Evolutionary conservation across 768 basidiomycete genomes (phyloP), one percentile per base, ranked within the genome.

Genomic region (Inosperma sp.): DNA sequence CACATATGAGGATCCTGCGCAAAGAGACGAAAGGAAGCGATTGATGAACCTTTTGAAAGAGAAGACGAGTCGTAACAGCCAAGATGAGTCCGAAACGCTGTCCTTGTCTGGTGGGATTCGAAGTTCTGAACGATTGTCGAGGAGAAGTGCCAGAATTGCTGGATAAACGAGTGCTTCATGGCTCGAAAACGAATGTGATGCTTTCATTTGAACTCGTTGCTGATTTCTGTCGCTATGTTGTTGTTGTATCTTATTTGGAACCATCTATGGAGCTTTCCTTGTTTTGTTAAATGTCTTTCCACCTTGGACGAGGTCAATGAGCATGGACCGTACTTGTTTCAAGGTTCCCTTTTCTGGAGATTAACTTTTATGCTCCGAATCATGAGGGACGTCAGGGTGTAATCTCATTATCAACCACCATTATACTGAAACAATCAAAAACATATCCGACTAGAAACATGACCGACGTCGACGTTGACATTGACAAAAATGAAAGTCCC

Each of bases 1-100:
- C 7, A 73, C 71, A 51, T 88, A 87, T 55, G 83, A 84, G 60
- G 85, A 88, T 64, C 83, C 84, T 2, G 77, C 66, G 17, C 81
- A 86, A 67, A 64, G 68, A 33, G 78, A 77, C 41, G 83, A 84
- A 64, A 77, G 77, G 64, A 68, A 73, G 53, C 70, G 77, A 61
- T 59, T 87, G 56, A 73, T 84, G 76, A 72, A 65, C 48, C 63
- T 88, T 58, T 59, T 86, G 37, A 74, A 69, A 56, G 68, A 48
- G 17, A 64, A 64, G 33, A 58, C 56, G 27, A 62, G 44, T 41
- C 26, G 30, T 25, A 17, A 14, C 21, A 29, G 29, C 16, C 31
- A 35, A n/a, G 53, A 53, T 10, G 59, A 56, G 30, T 47, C 52
- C 29, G 29, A 43, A 36, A 19, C 29, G 55, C 41, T 46, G 27